A percentile compares a stretch with the other conserved stretches of the same genome.
Evolutionary conservation across 495 filamentous ascomycete genomes (phyloP).

Genomic region (Daldinia loculata): DNA sequence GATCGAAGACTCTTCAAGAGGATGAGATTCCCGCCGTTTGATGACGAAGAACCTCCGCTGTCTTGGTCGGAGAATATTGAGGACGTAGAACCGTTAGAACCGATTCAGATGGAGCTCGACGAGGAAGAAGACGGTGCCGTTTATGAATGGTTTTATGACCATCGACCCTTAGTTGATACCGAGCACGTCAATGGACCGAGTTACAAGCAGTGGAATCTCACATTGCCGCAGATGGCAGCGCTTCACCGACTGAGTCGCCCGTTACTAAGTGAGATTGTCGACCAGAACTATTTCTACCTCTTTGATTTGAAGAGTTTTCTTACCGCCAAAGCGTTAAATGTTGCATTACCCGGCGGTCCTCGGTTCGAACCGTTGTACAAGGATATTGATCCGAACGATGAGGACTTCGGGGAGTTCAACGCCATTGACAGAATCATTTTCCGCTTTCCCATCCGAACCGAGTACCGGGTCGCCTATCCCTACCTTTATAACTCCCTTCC

Average conservation of each 20-base stretch:
- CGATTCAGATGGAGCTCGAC: conserved; percentile 99
- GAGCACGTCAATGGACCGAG: conserved; percentile 95
- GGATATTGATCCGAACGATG: conserved; percentile 98
- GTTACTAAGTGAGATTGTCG: conserved; percentile 88
- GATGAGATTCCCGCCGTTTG: conserved; percentile 99
- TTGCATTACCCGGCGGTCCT: conserved; percentile 95
- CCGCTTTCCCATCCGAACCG: conserved; percentile 91
- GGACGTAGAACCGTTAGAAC: conserved; percentile 96
- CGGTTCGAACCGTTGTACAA: conserved; percentile 99
- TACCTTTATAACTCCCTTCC: conserved; percentile 97
- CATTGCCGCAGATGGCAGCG: conserved; percentile 94
- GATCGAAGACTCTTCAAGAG: conserved; percentile 96
- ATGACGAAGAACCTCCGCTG: conserved; percentile 97
- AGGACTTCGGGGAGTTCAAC: conserved; percentile 99
- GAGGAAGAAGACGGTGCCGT: conserved; percentile 93
- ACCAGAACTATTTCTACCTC: conserved; percentile 98
- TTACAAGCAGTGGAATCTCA: conserved; percentile 95
- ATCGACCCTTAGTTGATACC: conserved; percentile 89
- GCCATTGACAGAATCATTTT: conserved; percentile 99
- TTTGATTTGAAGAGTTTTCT: conserved; percentile 96
- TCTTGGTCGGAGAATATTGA: conserved; percentile 99
- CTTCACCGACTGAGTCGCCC: conserved; percentile 92
- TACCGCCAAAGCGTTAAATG: conserved; percentile 96
- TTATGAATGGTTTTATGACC: conserved; percentile 97
- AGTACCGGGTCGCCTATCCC: conserved; percentile 93